Base-by-base conservation (phyloP, 495 filamentous ascomycete species). In the Aspergillus campestris region DNA sequence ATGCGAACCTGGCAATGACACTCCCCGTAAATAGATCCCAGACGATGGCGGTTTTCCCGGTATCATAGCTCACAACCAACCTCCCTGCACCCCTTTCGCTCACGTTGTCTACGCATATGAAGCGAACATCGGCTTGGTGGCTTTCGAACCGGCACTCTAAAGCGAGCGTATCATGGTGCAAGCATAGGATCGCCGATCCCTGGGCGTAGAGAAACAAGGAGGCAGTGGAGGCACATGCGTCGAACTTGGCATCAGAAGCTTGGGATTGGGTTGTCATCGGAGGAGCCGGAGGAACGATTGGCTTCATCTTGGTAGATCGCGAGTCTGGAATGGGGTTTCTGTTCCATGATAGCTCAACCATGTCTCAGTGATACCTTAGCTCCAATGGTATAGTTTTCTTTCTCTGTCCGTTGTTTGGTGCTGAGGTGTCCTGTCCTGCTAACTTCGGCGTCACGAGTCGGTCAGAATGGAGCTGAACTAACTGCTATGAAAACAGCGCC, bases 21-120 rank as follows among this genome's bases (percentile, higher is more conserved):
- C 86, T 84, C 30, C 92, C 92, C 0, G 89, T 95, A 64, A 94
- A 80, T 30, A 95, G 73, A 69, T 97, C 91, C 92, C 92, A 98
- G 14, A 98, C 88, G 56, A 97, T 94, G 1, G 89, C 89, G 5
- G 87, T 95, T 65, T 88, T 85, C 27, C 87, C 86, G 28, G 75
- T 77, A 74, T 98, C 92, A 53, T 95, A 94, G 68, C 89, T 96
- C 39, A 96, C 86, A 7, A 94, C 89, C 49, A 94, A 67, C 50
- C 89, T 71, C 9, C 91, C 91, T 1, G 84, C 80, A 31, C 89
- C 89, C 41, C 82, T 74, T 46, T 95, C 91, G 64, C 89, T 97
- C 43, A 86, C 80, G 67, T 92, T 97, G 61, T 98, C 92, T 40
- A 89, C 87, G 15, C 86, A 82, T 24, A 98, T 77, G 51, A 94